These are phyloP conservation scores for Allantophomopsis lycopodina DNA, from an alignment of 2,329 filamentous ascomycete genomes.

Conservation along the genomic window DNA sequence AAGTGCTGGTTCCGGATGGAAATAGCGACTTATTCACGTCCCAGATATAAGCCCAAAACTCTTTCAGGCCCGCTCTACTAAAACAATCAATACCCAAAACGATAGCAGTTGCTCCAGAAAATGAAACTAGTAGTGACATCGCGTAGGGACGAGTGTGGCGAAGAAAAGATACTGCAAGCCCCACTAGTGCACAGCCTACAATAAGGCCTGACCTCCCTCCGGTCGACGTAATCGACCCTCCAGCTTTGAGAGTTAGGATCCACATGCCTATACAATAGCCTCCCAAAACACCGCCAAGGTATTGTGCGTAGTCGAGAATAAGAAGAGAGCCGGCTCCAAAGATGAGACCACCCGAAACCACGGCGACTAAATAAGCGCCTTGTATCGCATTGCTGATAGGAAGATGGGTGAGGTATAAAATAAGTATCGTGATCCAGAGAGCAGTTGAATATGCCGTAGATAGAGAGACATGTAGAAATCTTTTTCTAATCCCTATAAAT, in stretches of 20 bases:
- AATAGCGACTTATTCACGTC: slow-evolving; percentile 67
- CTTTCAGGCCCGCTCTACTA: slow-evolving; percentile 77
- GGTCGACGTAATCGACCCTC: slow-evolving; percentile 54
- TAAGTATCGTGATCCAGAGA: slow-evolving; percentile 66
- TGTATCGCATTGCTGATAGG: slow-evolving; percentile 66
- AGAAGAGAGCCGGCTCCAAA: slow-evolving; percentile 63
- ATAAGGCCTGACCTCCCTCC: slow-evolving; percentile 64
- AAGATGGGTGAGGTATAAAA: slow-evolving; percentile 76
- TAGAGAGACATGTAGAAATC: slow-evolving; percentile 66
- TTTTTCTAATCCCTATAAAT: slow-evolving; percentile 72
- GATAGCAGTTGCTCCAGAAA: slow-evolving; percentile 65
- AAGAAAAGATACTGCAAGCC: slow-evolving; percentile 66
- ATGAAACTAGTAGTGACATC: slow-evolving; percentile 63
- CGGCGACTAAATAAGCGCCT: slow-evolving; percentile 75
- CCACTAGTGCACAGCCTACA: slow-evolving; percentile 50
- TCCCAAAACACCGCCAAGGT: slow-evolving; percentile 44
- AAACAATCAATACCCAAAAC: slow-evolving; percentile 87
- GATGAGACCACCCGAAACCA: slow-evolving; percentile 56
- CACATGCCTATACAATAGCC: slow-evolving; percentile 39
- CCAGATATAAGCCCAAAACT: slow-evolving; percentile 95
- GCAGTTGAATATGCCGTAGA: slow-evolving; percentile 62
- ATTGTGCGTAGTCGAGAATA: slow-evolving; percentile 71
- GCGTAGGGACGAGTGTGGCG: slow-evolving; percentile 66
- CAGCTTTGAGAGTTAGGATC: slow-evolving; percentile 65
- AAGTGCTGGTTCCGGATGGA: slow-evolving; percentile 61